Evolutionary conservation across 208 protist species (phyloP).

Genomic region (Trypanosoma mega): DNA sequence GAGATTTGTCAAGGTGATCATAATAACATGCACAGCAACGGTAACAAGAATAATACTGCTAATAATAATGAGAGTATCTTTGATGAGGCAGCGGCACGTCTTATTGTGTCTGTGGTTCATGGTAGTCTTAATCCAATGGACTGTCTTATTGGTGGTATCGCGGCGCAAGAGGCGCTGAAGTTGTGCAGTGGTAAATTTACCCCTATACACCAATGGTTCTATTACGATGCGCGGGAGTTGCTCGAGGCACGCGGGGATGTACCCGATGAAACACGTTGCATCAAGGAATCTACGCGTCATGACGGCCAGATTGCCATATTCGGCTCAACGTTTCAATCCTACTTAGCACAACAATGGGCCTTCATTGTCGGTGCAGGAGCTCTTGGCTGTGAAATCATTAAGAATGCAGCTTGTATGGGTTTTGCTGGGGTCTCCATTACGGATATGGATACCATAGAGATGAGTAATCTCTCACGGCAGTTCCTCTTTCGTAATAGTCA

Average conservation of each 20-base stretch:
- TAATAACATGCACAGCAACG: too few relatives aligned
- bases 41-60: constrained; percentile 28
- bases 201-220: constrained; percentile 95
- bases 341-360: constrained; percentile 71
- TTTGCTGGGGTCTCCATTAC: constrained; percentile 94
- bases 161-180: constrained; percentile 97
- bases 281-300: constrained; percentile 77
- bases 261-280: constrained; percentile 20
- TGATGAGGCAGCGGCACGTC: constrained; percentile 25
- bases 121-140: constrained; percentile 91
- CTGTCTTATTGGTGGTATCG: constrained; percentile 94
- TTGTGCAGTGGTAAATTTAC: constrained; percentile 95
- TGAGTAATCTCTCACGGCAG: constrained; percentile 99
- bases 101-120: constrained; percentile 49
- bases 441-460: constrained; percentile 99
- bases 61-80: constrained; percentile 14
- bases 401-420: constrained; percentile 99
- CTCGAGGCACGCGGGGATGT: constrained; percentile 45
- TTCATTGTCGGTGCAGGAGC: constrained; percentile 98
- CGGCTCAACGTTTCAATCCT: constrained; percentile 88
- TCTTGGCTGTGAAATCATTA: constrained; percentile 98
- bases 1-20: constrained; percentile 4
- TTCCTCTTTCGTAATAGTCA: constrained; percentile 98
- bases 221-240: constrained; percentile 95
- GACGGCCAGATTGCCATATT: constrained; percentile 95